Evolutionary conservation across 2,329 filamentous ascomycete genomes (phyloP), one percentile per base, ranked within the genome.

Genomic region (Paradendryphiella salina): DNA sequence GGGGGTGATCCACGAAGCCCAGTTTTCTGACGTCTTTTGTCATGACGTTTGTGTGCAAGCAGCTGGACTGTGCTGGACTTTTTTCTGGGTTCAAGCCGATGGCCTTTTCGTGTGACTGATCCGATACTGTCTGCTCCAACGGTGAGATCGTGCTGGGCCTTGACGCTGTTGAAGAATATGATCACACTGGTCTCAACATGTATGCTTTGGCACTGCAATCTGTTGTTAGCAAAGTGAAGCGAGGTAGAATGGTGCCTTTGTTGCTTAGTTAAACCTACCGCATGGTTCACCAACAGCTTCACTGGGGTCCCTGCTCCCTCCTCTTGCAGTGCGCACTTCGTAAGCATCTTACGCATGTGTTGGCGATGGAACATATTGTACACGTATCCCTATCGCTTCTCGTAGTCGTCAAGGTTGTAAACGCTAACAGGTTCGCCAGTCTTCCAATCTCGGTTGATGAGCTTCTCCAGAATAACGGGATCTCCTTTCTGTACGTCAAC

Each of bases 391-490:
- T 85, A 88, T 46, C 75, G 76, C 72, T 83, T 65, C 69, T 88
- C 80, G 50, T 88, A 88, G 63, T 88, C 85, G 9, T 74, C 79
- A 14, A 89, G 70, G 59, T 82, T 79, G 59, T 86, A 87, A 0
- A 85, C 82, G 57, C 80, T 87, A 18, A 84, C 79, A 0, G 82
- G 80, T 70, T 87, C 82, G 0, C 86, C 86, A 1, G 85, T 88
- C 65, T 82, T 80, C 85, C 85, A 89, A 70, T 88, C 85, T 3
- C 82, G 80, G 66, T 84, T 86, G 73, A 89, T 88, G 44, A 89
- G 77, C 62, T 84, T 84, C 69, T 78, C 78, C 40, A 89, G 72
- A 1, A 88, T 74, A 1, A 89, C 85, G 0, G 85, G 85, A 50
- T 87, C 81, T 7, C 85, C 86, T 61, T 83, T 83, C 11, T 74